phyloP scores from a whole-genome alignment of 352 stramenopile species.

The Phytophthora agathidicida region DNA sequence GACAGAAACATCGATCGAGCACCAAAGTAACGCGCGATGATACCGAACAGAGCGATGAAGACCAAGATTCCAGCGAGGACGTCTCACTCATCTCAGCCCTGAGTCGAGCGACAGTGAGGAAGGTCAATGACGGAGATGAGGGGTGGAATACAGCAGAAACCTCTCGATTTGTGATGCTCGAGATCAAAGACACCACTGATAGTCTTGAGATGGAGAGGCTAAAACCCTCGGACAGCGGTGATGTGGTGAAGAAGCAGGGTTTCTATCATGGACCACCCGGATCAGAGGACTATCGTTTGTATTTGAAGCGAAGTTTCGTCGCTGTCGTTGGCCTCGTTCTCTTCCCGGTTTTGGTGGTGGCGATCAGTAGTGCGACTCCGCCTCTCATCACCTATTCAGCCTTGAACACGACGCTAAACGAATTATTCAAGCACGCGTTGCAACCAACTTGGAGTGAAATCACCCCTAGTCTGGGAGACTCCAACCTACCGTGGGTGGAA shows the following conservation, averaged over 20 bases:
- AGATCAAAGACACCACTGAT: not conserved
- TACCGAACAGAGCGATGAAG: not conserved
- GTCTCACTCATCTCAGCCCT: not conserved
- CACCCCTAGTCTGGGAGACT: not conserved
- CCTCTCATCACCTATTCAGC: constrained; percentile 30
- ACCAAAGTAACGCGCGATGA: not conserved
- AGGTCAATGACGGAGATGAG: not conserved
- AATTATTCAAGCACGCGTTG: constrained; percentile 22
- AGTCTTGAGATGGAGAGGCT: not conserved
- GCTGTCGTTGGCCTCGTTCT: constrained; percentile 1
- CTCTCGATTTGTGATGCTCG: not conserved
- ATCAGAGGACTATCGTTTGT: not conserved
- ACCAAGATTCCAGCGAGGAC: not conserved
- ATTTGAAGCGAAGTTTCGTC: not conserved
- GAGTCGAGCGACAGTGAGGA: not conserved
- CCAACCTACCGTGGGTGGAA: not conserved
- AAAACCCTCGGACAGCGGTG: not conserved
- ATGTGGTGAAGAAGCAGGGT: not conserved
- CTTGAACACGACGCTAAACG: constrained; percentile 42
- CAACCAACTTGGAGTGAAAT: not conserved
- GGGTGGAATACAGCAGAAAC: not conserved
- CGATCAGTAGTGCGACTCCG: constrained; percentile 3
- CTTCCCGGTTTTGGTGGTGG: constrained; percentile 12
- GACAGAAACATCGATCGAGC: not conserved
- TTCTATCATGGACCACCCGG: not conserved